Evolutionary conservation across 73 alveolate species (phyloP).

Genomic region (Tetrahymena thermophila): DNA sequence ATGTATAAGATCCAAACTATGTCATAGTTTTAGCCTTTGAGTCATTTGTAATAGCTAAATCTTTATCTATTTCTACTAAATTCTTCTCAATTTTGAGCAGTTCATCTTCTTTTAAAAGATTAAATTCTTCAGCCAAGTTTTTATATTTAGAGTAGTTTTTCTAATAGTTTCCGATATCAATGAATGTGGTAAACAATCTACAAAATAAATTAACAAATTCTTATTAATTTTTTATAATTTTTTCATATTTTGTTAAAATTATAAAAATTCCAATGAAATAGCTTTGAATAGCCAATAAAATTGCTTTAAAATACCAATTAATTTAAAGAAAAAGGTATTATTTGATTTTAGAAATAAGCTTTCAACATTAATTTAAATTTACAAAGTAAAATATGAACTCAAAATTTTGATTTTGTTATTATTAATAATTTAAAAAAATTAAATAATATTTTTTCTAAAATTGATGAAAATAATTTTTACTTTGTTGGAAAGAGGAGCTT

Average conservation of each 20-base stretch:
- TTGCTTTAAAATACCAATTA: too few species aligned
- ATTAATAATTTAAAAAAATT: too few species aligned
- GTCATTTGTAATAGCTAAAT: constrained; percentile 31
- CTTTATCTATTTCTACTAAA: constrained; percentile 30
- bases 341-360: too few species aligned
- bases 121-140: constrained; percentile 33
- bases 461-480: constrained; percentile 40
- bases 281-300: too few species aligned
- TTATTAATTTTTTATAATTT: constrained; percentile 33
- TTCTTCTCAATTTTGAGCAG: constrained; percentile 44
- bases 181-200: constrained; percentile 66
- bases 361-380: too few species aligned
- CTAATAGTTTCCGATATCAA: constrained; percentile 77
- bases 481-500: constrained; percentile 30
- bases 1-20: constrained; percentile 56
- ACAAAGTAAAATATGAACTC: too few species aligned
- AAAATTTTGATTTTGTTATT: too few species aligned
- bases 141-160: constrained; percentile 55
- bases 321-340: too few species aligned
- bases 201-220: constrained; percentile 55
- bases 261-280: too few species aligned
- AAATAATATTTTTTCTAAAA: too few species aligned
- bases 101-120: constrained; percentile 7
- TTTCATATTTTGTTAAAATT: constrained; percentile 6
- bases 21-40: constrained; percentile 24